Evolutionary conservation across 164 flowering plant species (phyloP).

Genomic region (Tetrastigma voinierianum): DNA sequence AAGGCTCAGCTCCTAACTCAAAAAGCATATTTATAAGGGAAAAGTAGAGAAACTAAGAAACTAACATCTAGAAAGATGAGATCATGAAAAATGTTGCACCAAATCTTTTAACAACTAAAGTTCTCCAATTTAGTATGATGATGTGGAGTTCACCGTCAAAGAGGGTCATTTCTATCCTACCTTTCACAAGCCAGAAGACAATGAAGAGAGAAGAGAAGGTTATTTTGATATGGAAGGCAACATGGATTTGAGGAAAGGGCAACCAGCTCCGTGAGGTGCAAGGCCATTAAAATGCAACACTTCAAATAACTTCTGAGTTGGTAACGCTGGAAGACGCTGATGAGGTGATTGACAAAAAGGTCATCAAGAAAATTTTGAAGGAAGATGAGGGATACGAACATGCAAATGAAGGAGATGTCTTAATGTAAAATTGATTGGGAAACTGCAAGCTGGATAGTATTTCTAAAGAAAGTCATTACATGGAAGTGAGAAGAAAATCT

Average conservation of each 20-base stretch:
- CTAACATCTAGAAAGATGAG: too few species aligned
- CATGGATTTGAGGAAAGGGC: conserved; percentile 92
- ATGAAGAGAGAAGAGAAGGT: conserved; percentile 97
- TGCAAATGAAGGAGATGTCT: too few species aligned
- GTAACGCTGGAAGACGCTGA: conserved; percentile 87
- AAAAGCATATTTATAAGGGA: too few species aligned
- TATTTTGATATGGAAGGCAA: conserved; percentile 70
- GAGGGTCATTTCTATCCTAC: conserved; percentile 91
- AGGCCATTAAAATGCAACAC: conserved; percentile 83
- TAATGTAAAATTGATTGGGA: conserved; percentile 80
- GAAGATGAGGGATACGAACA: conserved; percentile 95
- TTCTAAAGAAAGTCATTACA: too few species aligned
- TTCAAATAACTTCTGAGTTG: conserved; percentile 62
- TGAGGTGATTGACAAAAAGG: conserved; percentile 83
- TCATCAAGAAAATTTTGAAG: conserved; percentile 76
- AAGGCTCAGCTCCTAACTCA: too few species aligned
- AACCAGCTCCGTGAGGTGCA: conserved; percentile 52
- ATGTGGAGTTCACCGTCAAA: conserved; percentile 72
- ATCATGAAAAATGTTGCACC: too few species aligned
- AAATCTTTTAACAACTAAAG: too few species aligned
- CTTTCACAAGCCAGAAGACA: conserved; percentile 73
- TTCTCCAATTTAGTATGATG: too few species aligned
- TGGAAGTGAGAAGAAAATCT: too few species aligned
- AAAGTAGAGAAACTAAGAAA: too few species aligned
- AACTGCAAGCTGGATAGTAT: conserved; percentile 79